A percentile compares a stretch with the other conserved stretches of the same genome.
phyloP scores from a whole-genome alignment of 2,329 filamentous ascomycete genomes.

The Nectriaceae sp. region DNA sequence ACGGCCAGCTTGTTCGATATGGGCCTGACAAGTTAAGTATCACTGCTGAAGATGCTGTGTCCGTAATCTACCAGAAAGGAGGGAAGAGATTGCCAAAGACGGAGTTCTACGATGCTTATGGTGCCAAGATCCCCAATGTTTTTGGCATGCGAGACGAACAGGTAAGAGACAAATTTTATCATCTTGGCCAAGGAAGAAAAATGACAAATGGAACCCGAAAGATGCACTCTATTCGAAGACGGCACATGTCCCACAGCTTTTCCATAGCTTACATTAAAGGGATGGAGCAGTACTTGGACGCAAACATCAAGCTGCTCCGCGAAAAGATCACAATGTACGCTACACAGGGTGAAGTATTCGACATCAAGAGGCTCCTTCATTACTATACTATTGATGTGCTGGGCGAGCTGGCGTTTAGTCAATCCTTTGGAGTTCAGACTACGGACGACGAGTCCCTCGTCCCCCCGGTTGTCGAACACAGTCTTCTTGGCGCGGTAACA shows the following conservation, averaged over 20 bases:
- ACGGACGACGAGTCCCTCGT: slow-evolving; percentile 11
- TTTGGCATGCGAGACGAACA: slow-evolving; percentile 12
- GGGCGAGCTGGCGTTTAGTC: slow-evolving; percentile 13
- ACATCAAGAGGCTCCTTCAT: slow-evolving; percentile 14
- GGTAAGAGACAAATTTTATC: background rate
- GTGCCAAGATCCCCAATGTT: slow-evolving; percentile 13
- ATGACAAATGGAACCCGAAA: slow-evolving; percentile 1
- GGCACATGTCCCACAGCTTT: slow-evolving; percentile 18
- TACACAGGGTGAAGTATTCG: slow-evolving; percentile 1
- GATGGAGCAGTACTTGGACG: slow-evolving; percentile 13
- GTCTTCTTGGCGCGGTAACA: slow-evolving; percentile 8
- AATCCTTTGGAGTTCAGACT: slow-evolving; percentile 10
- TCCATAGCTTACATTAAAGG: slow-evolving; percentile 11
- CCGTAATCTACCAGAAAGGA: slow-evolving; percentile 11
- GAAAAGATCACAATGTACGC: slow-evolving; percentile 5
- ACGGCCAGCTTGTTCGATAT: slow-evolving; percentile 15
- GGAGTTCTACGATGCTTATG: slow-evolving; percentile 15
- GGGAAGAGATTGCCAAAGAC: slow-evolving; percentile 12
- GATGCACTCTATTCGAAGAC: slow-evolving; percentile 13
- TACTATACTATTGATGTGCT: slow-evolving; percentile 15
- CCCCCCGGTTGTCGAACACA: slow-evolving; percentile 8
- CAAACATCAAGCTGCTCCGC: slow-evolving; percentile 5
- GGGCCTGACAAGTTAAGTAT: slow-evolving; percentile 14
- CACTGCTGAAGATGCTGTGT: slow-evolving; percentile 12
- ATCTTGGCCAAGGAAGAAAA: background rate